Percentiles rank a stretch among this genome's conserved stretches.
These are phyloP conservation scores for Calophaca sinica DNA, from an alignment of 306 rosid species.

Conservation along the genomic window DNA sequence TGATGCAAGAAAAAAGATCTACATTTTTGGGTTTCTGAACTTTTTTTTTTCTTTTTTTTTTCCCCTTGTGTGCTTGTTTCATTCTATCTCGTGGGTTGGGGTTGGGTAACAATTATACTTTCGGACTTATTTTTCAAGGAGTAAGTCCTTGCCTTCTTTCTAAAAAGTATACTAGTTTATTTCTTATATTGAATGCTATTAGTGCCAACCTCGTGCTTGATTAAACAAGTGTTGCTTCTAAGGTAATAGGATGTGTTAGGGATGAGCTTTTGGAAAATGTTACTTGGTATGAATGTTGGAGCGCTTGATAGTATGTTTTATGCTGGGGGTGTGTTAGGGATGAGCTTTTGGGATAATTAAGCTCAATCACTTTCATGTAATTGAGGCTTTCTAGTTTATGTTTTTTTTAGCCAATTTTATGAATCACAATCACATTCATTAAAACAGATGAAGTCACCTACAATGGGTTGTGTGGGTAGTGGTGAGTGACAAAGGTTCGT, in stretches of 20 bases:
- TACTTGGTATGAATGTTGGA: no score
- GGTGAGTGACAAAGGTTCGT: not conserved
- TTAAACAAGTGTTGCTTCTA: not conserved
- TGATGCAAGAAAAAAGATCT: constrained; percentile 2
- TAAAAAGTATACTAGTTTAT: constrained; percentile 12
- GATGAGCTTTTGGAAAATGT: not conserved
- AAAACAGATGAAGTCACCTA: not conserved
- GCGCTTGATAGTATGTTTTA: not conserved
- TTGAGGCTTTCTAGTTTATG: constrained; percentile 35
- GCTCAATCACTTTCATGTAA: constrained; percentile 2
- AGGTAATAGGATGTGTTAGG: constrained; percentile 36
- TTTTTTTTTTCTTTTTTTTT: not conserved
- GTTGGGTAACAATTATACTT: not conserved
- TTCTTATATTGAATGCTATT: constrained; percentile 10
- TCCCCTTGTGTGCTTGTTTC: not conserved
- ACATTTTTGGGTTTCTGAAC: not conserved
- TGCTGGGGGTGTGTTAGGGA: not conserved
- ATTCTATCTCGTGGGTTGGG: constrained; percentile 5
- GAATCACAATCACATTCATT: not conserved
- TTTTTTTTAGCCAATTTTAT: constrained; percentile 13
- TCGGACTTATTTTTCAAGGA: not conserved
- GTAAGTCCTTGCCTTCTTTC: not conserved
- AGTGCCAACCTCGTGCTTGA: constrained; percentile 14
- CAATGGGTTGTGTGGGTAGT: constrained; percentile 5
- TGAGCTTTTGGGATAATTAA: constrained; percentile 12